phyloP scores from a whole-genome alignment of 495 filamentous ascomycete species.

The Penicillium odoratum region DNA sequence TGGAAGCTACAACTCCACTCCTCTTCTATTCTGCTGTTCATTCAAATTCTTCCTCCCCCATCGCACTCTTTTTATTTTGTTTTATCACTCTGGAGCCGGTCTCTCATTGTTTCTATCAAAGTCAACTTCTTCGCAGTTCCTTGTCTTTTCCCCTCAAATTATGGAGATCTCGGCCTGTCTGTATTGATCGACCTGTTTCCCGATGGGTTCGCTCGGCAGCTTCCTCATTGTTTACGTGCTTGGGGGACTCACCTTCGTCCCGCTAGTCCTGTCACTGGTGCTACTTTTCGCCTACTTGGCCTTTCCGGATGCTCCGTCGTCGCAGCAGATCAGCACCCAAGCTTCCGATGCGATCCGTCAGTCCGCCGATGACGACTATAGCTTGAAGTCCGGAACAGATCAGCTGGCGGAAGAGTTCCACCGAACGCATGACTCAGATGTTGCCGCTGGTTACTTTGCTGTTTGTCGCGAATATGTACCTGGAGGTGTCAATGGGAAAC shows the following conservation, averaged over 20 bases:
- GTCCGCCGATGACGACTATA: constrained; percentile 48
- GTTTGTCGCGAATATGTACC: constrained; percentile 91
- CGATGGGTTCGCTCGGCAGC: constrained; percentile 67
- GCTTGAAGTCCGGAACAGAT: constrained; percentile 50
- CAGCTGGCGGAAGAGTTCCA: constrained; percentile 56
- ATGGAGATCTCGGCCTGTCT: constrained; percentile 36
- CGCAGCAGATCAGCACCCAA: constrained; percentile 44
- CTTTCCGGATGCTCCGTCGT: constrained; percentile 49
- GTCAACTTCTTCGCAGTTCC: constrained; percentile 9
- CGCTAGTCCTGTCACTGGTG: constrained; percentile 64
- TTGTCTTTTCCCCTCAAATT: constrained; percentile 25
- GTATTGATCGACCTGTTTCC: constrained; percentile 38
- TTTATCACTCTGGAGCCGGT: constrained; percentile 17
- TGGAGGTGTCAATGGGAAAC: constrained; percentile 84
- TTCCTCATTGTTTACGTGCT: constrained; percentile 79
- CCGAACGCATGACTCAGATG: constrained; percentile 69
- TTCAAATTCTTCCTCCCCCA: neutral
- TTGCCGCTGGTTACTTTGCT: constrained; percentile 90
- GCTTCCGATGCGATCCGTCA: constrained; percentile 28
- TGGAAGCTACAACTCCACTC: constrained; percentile 29
- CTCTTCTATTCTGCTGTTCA: constrained; percentile 16
- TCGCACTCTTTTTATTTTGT: constrained; percentile 10
- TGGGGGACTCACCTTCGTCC: constrained; percentile 89
- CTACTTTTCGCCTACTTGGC: constrained; percentile 69
- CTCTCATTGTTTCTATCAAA: constrained; percentile 19